phyloP scores from a whole-genome alignment of 176 grass and related monocot species.

The Zoysia pacifica region DNA sequence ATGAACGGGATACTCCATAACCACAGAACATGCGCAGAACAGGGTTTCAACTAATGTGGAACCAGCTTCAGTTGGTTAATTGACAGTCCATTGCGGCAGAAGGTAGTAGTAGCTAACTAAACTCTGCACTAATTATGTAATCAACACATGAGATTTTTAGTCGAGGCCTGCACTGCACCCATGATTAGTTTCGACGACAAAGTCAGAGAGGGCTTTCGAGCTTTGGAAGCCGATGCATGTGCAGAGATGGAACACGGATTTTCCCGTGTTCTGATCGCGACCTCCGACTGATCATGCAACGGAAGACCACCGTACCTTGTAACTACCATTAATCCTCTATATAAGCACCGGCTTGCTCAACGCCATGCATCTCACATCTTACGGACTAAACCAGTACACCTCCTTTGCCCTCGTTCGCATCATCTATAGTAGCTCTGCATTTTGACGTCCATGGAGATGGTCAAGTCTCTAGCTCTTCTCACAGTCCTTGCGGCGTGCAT shows the following conservation, averaged over 20 bases:
- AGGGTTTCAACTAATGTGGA: conserved; percentile 21
- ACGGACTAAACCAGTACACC: neutral
- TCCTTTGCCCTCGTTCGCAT: neutral
- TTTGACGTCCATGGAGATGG: neutral
- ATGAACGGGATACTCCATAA: neutral
- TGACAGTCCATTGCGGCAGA: neutral
- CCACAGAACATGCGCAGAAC: conserved; percentile 29
- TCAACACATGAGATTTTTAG: no score
- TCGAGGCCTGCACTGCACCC: neutral
- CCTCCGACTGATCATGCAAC: conserved; percentile 27
- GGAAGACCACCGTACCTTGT: conserved; percentile 10
- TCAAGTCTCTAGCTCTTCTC: neutral
- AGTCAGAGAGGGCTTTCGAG: conserved; percentile 8
- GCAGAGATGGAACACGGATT: conserved; percentile 28
- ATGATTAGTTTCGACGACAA: neutral
- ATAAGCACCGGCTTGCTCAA: neutral
- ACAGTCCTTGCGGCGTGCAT: neutral
- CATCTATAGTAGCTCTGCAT: neutral
- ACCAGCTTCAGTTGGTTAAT: conserved; percentile 3
- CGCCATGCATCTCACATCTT: neutral
- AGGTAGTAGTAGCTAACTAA: neutral
- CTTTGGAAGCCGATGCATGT: conserved; percentile 8
- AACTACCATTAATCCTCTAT: conserved; percentile 24
- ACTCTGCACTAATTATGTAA: neutral
- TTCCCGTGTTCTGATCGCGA: neutral